These are phyloP conservation scores for Starmerella sirachaensis DNA, from an alignment of 805 yeast species.

Conservation along the genomic window DNA sequence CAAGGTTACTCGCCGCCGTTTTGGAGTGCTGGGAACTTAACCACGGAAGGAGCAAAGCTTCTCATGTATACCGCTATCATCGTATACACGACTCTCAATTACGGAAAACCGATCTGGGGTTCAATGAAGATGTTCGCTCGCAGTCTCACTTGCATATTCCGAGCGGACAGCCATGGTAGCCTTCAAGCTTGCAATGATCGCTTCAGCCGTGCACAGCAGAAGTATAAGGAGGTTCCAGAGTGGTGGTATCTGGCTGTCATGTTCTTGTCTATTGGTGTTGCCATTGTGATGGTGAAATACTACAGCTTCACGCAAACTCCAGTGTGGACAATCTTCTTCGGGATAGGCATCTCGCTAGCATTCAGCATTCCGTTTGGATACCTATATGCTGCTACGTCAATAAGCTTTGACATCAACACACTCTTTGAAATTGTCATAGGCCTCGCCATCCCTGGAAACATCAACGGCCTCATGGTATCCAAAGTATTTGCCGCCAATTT, in stretches of 20 bases:
- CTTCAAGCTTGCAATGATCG: conserved; percentile 14
- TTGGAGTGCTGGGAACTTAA: conserved; percentile 44
- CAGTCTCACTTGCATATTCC: conserved; percentile 8
- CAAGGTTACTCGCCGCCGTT: conserved; percentile 45
- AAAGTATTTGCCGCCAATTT: conserved; percentile 51
- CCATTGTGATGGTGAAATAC: conserved; percentile 35
- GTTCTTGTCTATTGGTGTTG: conserved; percentile 34
- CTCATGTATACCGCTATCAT: conserved; percentile 44
- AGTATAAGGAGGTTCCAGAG: conserved; percentile 43
- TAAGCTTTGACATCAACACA: conserved; percentile 46
- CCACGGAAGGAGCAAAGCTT: conserved; percentile 41
- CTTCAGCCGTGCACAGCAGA: conserved; percentile 40
- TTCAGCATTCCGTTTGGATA: conserved; percentile 54
- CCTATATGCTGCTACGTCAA: conserved; percentile 49
- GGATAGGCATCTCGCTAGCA: conserved; percentile 41
- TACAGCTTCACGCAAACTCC: conserved; percentile 30
- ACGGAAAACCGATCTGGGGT: conserved; percentile 29
- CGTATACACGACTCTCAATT: conserved; percentile 36
- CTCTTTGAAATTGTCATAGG: conserved; percentile 55
- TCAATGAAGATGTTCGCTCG: conserved; percentile 22
- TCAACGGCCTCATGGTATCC: conserved; percentile 50
- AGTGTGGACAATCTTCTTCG: conserved; percentile 51
- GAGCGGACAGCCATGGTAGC: conserved; percentile 5
- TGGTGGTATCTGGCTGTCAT: conserved; percentile 38
- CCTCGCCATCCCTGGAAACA: conserved; percentile 51